These are phyloP conservation scores for Schizochytrium sp. DNA, from an alignment of 108 stramenopile genomes.

Conservation along the genomic window DNA sequence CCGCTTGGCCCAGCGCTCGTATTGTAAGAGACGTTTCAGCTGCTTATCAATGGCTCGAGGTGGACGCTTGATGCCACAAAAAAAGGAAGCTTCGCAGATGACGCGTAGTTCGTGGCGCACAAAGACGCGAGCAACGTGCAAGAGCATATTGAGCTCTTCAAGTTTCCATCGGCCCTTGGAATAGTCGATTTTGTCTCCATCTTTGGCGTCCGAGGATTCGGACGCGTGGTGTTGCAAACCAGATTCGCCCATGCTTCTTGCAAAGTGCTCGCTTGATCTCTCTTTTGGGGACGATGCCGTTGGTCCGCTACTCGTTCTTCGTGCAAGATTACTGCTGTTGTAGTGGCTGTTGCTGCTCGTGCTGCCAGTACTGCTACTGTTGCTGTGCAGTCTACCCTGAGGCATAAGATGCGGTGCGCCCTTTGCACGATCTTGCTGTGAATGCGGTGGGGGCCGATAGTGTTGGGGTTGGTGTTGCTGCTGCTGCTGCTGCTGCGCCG, in stretches of 20 bases:
- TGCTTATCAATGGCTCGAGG: constrained; percentile 2
- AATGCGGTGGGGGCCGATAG: background rate
- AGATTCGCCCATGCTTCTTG: background rate
- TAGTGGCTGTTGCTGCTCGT: too few species aligned
- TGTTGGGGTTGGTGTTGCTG: background rate
- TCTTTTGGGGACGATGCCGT: too few species aligned
- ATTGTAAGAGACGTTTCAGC: background rate
- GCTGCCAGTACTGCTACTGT: background rate
- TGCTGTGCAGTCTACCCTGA: background rate
- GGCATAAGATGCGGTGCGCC: background rate
- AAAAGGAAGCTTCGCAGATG: background rate
- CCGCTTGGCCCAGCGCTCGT: background rate
- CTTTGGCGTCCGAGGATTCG: background rate
- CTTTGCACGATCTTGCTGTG: background rate
- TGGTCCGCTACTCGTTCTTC: too few species aligned
- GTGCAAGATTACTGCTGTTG: too few species aligned
- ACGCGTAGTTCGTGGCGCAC: background rate
- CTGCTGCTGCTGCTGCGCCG: background rate
- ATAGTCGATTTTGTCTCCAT: background rate
- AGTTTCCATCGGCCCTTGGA: background rate
- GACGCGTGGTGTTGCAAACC: background rate
- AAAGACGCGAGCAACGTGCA: background rate
- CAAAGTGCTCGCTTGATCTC: background rate
- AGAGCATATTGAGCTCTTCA: background rate
- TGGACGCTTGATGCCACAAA: background rate